phyloP scores from a whole-genome alignment of 805 yeast species.

The Blastobotrys robertii region DNA sequence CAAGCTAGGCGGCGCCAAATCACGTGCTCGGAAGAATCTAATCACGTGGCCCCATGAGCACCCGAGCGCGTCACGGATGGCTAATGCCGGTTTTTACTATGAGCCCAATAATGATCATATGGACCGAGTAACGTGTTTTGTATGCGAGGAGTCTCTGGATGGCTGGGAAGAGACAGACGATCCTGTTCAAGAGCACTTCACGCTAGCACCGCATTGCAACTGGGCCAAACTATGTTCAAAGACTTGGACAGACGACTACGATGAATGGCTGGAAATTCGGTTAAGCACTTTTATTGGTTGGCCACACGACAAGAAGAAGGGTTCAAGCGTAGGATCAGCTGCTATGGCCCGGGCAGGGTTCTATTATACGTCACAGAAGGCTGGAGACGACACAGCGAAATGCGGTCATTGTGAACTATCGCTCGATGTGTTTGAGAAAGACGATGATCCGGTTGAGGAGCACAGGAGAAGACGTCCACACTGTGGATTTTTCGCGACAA shows the following conservation, averaged over 20 bases:
- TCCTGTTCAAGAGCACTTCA: constrained; percentile 41
- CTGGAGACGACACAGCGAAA: constrained; percentile 44
- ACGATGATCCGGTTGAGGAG: constrained; percentile 53
- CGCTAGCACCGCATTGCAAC: constrained; percentile 28
- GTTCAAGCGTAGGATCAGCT: constrained; percentile 31
- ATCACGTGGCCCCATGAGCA: constrained; percentile 19
- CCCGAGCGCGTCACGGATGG: constrained; percentile 31
- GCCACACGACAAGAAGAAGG: constrained; percentile 36
- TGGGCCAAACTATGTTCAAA: constrained; percentile 23
- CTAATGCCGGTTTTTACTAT: constrained; percentile 52
- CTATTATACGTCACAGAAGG: constrained; percentile 41
- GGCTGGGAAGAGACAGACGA: constrained; percentile 49
- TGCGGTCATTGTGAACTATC: constrained; percentile 59
- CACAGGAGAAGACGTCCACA: constrained; percentile 38
- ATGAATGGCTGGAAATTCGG: constrained; percentile 12
- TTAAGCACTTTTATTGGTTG: constrained; percentile 27
- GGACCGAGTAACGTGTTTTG: constrained; percentile 49
- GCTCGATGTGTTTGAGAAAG: constrained; percentile 61
- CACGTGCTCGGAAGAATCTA: constrained; percentile 13
- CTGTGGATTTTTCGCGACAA: constrained; percentile 33
- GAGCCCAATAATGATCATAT: constrained; percentile 38
- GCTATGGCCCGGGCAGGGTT: constrained; percentile 56
- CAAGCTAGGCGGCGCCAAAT: constrained; percentile 8
- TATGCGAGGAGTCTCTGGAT: constrained; percentile 45
- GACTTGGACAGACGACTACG: constrained; percentile 13